Conservation (phyloP, 2,329 filamentous ascomycete species). For the Herpotrichia juniperi region DNA sequence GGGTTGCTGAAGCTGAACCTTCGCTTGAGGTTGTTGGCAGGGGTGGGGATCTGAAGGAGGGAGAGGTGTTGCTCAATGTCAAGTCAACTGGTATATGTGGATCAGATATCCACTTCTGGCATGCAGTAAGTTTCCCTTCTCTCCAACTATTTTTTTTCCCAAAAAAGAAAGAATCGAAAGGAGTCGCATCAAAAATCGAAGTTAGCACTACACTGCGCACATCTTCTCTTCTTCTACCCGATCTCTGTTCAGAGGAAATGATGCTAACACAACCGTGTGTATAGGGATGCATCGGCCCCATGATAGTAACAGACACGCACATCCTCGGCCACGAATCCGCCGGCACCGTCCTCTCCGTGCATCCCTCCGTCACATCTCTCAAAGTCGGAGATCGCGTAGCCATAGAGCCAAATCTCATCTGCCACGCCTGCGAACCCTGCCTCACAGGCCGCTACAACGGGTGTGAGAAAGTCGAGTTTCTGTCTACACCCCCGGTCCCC, state of each 20-base stretch:
- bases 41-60: conserved; percentile 72
- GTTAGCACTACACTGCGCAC: too few relatives aligned
- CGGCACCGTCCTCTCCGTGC: conserved; percentile 78
- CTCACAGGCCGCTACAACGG: conserved; percentile 94
- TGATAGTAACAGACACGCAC: conserved; percentile 88
- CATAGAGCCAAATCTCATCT: conserved; percentile 93
- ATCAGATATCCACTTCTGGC: conserved; percentile 97
- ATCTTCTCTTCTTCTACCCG: too few relatives aligned
- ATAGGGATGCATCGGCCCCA: conserved; percentile 83
- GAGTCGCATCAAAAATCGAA: not conserved
- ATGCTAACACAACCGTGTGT: not conserved
- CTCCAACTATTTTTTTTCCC: not conserved
- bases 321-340: conserved; percentile 95
- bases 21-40: conserved; percentile 74
- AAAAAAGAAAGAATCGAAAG: not conserved
- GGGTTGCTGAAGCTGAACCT: conserved; percentile 81
- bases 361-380: conserved; percentile 78
- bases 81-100: conserved; percentile 97
- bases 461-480: conserved; percentile 83
- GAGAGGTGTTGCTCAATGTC: conserved; percentile 86
- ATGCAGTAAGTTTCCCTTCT: conserved; percentile 61
- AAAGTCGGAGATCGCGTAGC: conserved; percentile 89
- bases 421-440: conserved; percentile 87
- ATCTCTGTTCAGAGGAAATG: too few relatives aligned
- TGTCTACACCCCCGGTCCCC: conserved; percentile 87